Percentiles rank a stretch among this genome's conserved stretches.
Evolutionary conservation across 2,329 filamentous ascomycete species (phyloP).

Genomic region (Sclerotinia subarctica): DNA sequence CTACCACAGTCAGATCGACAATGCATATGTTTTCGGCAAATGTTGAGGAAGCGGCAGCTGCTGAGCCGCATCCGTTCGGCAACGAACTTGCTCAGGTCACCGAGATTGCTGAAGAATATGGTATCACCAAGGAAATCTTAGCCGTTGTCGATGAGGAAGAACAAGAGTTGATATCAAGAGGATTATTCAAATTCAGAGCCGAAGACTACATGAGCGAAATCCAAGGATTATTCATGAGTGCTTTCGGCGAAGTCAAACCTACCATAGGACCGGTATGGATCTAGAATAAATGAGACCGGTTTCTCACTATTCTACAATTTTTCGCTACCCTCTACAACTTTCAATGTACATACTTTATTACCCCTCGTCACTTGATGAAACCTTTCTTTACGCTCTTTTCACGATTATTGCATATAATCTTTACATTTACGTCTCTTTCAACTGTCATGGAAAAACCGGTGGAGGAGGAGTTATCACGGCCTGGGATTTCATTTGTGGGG

Average conservation of each 20-base stretch:
- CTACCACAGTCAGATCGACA: constrained; percentile 56
- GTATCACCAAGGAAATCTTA: constrained; percentile 51
- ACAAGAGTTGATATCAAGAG: constrained; percentile 63
- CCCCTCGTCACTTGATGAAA: constrained; percentile 15
- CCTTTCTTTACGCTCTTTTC: constrained; percentile 17
- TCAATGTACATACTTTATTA: constrained; percentile 18
- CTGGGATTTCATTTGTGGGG: neutral
- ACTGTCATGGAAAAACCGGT: neutral
- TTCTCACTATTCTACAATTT: constrained; percentile 17
- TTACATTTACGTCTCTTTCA: constrained; percentile 3
- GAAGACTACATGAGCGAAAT: constrained; percentile 85
- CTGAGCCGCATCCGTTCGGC: constrained; percentile 72
- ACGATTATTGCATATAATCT: constrained; percentile 19
- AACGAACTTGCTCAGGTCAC: constrained; percentile 88
- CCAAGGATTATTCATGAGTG: constrained; percentile 51
- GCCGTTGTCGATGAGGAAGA: constrained; percentile 72
- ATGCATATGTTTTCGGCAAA: constrained; percentile 35
- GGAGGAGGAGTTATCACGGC: constrained; percentile 19
- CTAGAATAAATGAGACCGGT: constrained; percentile 31
- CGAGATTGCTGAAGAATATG: constrained; percentile 88
- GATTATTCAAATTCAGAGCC: constrained; percentile 70
- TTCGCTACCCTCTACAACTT: neutral
- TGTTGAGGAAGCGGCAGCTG: constrained; percentile 31
- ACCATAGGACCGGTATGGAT: constrained; percentile 35
- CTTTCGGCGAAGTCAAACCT: constrained; percentile 34